Conservation (phyloP, 2,329 filamentous ascomycete species). For the Aspergillus aculeatus region DNA sequence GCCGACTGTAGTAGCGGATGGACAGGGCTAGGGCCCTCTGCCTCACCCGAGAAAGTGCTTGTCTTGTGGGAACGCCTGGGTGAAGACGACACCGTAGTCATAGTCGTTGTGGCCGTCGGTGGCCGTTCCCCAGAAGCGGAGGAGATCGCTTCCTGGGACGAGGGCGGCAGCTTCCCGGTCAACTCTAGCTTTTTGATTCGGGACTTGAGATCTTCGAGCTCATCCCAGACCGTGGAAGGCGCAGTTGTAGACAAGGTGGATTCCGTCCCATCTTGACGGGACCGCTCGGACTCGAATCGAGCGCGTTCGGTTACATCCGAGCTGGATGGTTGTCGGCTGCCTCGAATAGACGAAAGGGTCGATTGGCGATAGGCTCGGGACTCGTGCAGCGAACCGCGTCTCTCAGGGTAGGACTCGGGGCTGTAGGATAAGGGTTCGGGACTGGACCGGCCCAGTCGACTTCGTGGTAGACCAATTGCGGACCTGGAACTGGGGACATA, state of each 20-base stretch:
- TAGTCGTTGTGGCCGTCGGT: conserved; percentile 83
- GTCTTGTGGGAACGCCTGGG: conserved; percentile 68
- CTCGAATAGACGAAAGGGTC: conserved; percentile 35
- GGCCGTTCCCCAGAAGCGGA: conserved; percentile 76
- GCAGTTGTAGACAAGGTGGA: conserved; percentile 86
- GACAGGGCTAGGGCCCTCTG: conserved; percentile 51
- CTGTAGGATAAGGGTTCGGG: conserved; percentile 36
- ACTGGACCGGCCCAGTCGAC: conserved; percentile 36
- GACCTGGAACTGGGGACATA: conserved; percentile 37
- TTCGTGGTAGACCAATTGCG: conserved; percentile 36
- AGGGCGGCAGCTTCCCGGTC: conserved; percentile 81
- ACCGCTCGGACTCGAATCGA: conserved; percentile 34
- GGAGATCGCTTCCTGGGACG: conserved; percentile 76
- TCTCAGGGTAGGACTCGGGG: conserved; percentile 28
- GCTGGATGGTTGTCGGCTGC: conserved; percentile 35
- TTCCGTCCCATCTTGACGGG: conserved; percentile 66
- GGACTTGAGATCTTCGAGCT: conserved; percentile 91
- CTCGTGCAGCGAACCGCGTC: conserved; percentile 35
- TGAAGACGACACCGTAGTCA: conserved; percentile 86
- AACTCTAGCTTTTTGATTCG: conserved; percentile 86
- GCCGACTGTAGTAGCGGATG: conserved; percentile 81
- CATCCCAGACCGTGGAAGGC: conserved; percentile 95
- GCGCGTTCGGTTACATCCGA: conserved; percentile 37
- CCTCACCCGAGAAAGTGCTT: conserved; percentile 38
- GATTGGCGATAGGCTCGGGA: conserved; percentile 35